Percentiles rank a stretch among this genome's conserved stretches.
Evolutionary conservation across 805 yeast species (phyloP).

Genomic region (Candida loeiensis): DNA sequence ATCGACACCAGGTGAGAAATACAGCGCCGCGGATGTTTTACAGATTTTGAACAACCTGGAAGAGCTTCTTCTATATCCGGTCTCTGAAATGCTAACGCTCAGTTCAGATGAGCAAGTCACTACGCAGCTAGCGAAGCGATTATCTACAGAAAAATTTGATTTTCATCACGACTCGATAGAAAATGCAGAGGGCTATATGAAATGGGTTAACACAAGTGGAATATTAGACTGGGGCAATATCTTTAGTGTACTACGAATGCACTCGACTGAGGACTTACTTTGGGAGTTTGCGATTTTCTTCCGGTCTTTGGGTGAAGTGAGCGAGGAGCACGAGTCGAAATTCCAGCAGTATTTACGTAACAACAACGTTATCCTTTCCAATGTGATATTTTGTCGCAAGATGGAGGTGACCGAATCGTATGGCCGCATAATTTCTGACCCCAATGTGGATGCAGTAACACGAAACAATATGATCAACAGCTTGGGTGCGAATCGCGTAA

Average conservation of each 20-base stretch:
- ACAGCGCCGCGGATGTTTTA: neutral
- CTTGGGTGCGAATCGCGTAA: constrained; percentile 15
- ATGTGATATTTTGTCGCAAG: constrained; percentile 28
- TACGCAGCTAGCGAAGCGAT: neutral
- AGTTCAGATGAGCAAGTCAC: neutral
- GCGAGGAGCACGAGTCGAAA: constrained; percentile 16
- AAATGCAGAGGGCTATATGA: constrained; percentile 36
- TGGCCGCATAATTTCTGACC: constrained; percentile 21
- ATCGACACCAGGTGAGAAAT: neutral
- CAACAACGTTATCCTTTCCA: constrained; percentile 35
- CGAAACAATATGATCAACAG: constrained; percentile 25
- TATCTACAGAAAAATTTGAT: constrained; percentile 20
- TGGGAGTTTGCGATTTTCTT: constrained; percentile 29
- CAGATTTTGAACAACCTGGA: neutral
- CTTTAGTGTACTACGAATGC: constrained; percentile 15
- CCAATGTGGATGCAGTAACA: constrained; percentile 21
- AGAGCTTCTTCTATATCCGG: constrained; percentile 7
- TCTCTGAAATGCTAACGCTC: constrained; percentile 7
- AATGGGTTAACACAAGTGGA: constrained; percentile 13
- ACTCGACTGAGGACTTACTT: constrained; percentile 18
- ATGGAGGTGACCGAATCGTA: constrained; percentile 18
- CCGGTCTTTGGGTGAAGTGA: neutral
- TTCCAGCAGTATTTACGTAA: constrained; percentile 40
- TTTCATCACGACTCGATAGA: constrained; percentile 29
- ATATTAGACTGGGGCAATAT: constrained; percentile 17